A percentile compares a stretch with the other conserved stretches of the same genome.
Conservation (phyloP, 805 yeast genomes). For the Cyberlindnera euphorbiiphila region DNA sequence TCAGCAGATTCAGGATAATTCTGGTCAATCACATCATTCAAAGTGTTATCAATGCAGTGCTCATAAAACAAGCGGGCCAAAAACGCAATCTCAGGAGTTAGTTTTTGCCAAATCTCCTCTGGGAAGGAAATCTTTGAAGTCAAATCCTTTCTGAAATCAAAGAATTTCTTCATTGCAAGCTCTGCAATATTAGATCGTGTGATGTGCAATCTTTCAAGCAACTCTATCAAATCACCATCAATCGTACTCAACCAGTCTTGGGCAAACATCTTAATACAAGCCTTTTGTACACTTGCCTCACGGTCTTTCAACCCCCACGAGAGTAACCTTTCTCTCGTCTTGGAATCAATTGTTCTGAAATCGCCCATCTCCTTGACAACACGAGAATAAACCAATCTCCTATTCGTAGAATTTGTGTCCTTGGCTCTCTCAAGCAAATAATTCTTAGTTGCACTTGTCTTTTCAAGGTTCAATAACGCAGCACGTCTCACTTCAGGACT, state of each 20-base stretch:
- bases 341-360: conserved; percentile 49
- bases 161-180: conserved; percentile 58
- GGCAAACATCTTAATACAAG: conserved; percentile 69
- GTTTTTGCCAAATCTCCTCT: conserved; percentile 61
- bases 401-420: conserved; percentile 66
- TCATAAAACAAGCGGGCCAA: conserved; percentile 63
- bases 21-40: conserved; percentile 54
- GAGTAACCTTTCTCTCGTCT: conserved; percentile 61
- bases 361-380: conserved; percentile 65
- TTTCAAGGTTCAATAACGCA: conserved; percentile 66
- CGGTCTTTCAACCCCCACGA: conserved; percentile 88
- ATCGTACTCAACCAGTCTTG: conserved; percentile 67
- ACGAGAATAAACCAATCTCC: conserved; percentile 69
- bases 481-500: conserved; percentile 89
- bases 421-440: conserved; percentile 75
- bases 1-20: conserved; percentile 77
- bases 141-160: conserved; percentile 60
- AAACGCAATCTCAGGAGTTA: conserved; percentile 74
- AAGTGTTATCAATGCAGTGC: conserved; percentile 53
- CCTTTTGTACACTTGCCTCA: conserved; percentile 65
- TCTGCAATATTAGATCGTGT: conserved; percentile 65
- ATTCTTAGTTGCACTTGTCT: conserved; percentile 48
- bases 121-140: conserved; percentile 55
- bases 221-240: conserved; percentile 65
- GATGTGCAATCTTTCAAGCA: conserved; percentile 70